Base-by-base conservation (phyloP, 139 green algal genomes). In the Chlorella vulgaris region DNA sequence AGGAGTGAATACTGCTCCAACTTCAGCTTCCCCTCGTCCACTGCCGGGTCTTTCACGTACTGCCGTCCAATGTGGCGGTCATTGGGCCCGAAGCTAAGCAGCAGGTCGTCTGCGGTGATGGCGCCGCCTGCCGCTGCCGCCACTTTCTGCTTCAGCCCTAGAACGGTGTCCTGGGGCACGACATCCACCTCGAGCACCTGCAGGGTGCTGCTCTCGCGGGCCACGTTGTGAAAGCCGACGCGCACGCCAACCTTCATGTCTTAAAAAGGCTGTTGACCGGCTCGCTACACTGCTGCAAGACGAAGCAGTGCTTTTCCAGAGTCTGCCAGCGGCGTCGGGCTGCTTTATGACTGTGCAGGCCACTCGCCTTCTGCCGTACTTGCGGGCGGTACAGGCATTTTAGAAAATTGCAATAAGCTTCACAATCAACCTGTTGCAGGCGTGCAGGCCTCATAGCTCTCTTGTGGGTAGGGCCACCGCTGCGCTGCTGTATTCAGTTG, bases 11-110 rank as follows among this genome's bases (percentile, higher is more conserved):
- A 91, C 33, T 88, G 39, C 13, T 42, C n/a, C 21, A 91, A 61
- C 24, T 28, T 40, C 19, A 88, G 39, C 33, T 58, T 55, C 22
- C 21, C n/a, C 80, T 91, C 87, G 33, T 91, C 71, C 33, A 88
- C 85, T 2, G 63, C 70, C 39, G 87, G 87, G 76, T 91, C 87
- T 24, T 43, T 63, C 39, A 43, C 18, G 43, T 81, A 91, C 61
- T 90, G 82, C 53, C n/a, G 31, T 0, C 87, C 87, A 24, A 91
- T 68, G n/a, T 82, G 78, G n/a, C 73, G 66, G 21, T 87, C 83
- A 31, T 84, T 84, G 21, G 87, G 79, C 10, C 80, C 83, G 78
- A 91, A 91, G 39, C 26, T 68, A 4, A 91, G 74, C 33, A 85
- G 22, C 51, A 91, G 60, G 55, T 87, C 71, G 35, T 86, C 85